phyloP scores from a whole-genome alignment of 768 basidiomycete species.

The Rubroboletus pulcherrimus region DNA sequence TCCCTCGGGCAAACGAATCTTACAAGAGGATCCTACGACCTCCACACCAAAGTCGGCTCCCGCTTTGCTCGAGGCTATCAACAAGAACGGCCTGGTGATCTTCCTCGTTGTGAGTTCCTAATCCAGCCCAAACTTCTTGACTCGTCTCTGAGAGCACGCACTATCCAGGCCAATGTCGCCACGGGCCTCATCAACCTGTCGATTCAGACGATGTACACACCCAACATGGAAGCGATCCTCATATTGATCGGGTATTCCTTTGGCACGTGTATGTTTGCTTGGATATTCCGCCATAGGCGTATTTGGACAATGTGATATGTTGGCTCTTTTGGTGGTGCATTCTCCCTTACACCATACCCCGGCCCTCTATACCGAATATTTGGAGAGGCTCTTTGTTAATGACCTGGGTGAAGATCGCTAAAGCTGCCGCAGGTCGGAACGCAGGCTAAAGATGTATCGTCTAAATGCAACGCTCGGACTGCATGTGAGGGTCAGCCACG shows the following conservation, averaged over 20 bases:
- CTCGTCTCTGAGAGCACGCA: not conserved
- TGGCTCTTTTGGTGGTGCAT: not conserved
- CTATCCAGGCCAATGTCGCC: constrained; percentile 71
- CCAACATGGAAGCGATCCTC: constrained; percentile 51
- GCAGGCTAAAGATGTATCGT: constrained; percentile 42
- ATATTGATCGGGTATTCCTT: constrained; percentile 62
- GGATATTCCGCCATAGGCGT: constrained; percentile 42
- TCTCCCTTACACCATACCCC: not conserved
- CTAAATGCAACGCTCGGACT: not conserved
- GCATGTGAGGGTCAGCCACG: not conserved
- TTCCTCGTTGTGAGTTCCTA: constrained; percentile 73
- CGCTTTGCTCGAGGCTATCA: constrained; percentile 72
- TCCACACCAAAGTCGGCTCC: constrained; percentile 33
- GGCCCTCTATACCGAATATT: no score
- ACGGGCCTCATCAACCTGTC: constrained; percentile 84
- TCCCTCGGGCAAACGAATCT: constrained; percentile 23
- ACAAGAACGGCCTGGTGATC: constrained; percentile 70
- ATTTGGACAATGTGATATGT: constrained; percentile 29
- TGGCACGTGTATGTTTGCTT: constrained; percentile 58
- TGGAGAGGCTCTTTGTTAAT: constrained; percentile 50
- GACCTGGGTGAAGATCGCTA: constrained; percentile 58
- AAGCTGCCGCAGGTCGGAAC: constrained; percentile 55
- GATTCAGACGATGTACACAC: constrained; percentile 76
- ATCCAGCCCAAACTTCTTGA: not conserved
- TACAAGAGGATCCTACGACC: constrained; percentile 23